Percentiles rank a stretch among this genome's conserved stretches.
Conservation (phyloP, 129 eudicot species). For the Tanacetum coccineum region DNA sequence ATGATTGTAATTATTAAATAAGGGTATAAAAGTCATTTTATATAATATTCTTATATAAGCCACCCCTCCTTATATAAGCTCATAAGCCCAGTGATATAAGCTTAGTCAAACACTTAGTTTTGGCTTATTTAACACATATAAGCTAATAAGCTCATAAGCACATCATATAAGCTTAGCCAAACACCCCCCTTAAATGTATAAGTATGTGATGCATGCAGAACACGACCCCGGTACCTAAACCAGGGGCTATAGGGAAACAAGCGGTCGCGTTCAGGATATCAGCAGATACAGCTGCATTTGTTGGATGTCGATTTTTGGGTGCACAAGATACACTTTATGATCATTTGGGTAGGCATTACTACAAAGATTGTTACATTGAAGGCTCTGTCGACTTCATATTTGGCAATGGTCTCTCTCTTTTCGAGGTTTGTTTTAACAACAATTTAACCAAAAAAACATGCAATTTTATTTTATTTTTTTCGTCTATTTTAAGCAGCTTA, state of each 20-base stretch:
- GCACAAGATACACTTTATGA: constrained; percentile 96
- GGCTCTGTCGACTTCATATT: constrained; percentile 96
- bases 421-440: constrained; percentile 77
- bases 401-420: constrained; percentile 87
- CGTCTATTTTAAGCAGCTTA: background rate
- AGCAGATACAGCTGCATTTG: constrained; percentile 77
- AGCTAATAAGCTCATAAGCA: no score
- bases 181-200: background rate
- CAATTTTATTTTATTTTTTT: background rate
- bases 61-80: no score
- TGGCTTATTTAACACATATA: no score
- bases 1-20: no score
- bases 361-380: constrained; percentile 89
- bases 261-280: constrained; percentile 93
- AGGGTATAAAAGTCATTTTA: no score
- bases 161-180: no score
- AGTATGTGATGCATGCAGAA: constrained; percentile 46
- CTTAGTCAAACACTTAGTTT: no score
- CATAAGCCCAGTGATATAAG: no score
- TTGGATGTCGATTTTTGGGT: constrained; percentile 81
- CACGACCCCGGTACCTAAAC: constrained; percentile 82
- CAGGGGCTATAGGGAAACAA: constrained; percentile 72
- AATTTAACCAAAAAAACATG: no score
- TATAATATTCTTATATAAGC: no score
- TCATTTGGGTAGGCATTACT: constrained; percentile 87